Base-by-base conservation (phyloP, 2,329 filamentous ascomycete genomes). In the Arthrobotrys iridis region DNA sequence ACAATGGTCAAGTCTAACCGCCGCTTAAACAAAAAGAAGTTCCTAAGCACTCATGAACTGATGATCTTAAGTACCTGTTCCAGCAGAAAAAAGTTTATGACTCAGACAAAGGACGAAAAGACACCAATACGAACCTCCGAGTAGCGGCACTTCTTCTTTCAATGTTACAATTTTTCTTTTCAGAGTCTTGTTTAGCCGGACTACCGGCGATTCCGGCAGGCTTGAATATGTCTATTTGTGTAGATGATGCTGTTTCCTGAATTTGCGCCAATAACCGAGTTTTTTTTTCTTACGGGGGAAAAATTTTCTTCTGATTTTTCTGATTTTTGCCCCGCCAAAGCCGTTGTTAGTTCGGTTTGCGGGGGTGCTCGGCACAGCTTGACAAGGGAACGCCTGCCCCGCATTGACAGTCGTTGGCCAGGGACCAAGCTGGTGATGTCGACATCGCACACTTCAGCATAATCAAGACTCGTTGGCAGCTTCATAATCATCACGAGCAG, bases 181-280 rank as follows among this genome's bases (percentile, higher is more conserved):
- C 26, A 33, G 15, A 52, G 20, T 35, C 28, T 52, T 52, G 46
- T 68, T 68, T 68, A 59, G 64, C 64, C 64, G 64, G 55, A 1
- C 41, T 15, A 41, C 10, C 57, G 58, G 37, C 58, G 40, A 40
- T 57, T 57, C 50, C 50, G 50, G 52, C 33, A 58, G 41, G 26
- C 40, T 46, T 40, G 15, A 30, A 48, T 30, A n/a, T n/a, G n/a
- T n/a, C n/a, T 48, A 13, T 48, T 11, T 52, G 46, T 28, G 28
- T 52, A 22, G 46, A 52, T 18, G 26, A 20, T n/a, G n/a, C 7
- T 35, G 26, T 26, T 4, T 28, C 10, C 26, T 52, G 26, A 2
- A 58, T 40, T 60, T 70, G 65, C 65, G 65, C 65, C 65, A 70
- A 60, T 70, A 70, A 41, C 65, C 65, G 65, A 70, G 46, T 33